Evolutionary conservation across 2,329 filamentous ascomycete genomes (phyloP), one percentile per base, ranked within the genome.

Genomic region (Biscogniauxia marginata): DNA sequence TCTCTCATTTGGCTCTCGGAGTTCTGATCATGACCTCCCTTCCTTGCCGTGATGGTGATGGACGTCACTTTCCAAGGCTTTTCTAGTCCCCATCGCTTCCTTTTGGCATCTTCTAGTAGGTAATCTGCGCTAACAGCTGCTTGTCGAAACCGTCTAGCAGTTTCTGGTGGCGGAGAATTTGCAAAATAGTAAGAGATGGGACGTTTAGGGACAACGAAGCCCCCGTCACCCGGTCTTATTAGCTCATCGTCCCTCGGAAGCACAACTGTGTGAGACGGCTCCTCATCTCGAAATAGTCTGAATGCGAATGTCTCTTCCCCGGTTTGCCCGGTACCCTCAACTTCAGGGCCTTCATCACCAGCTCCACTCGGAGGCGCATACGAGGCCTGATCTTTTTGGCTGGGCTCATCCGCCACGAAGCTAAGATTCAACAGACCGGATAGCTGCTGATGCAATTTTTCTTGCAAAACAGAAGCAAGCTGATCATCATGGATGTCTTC

Each of bases 11-110:
- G 3, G 11, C 22, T 49, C 9, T 46, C 1, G 49, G 45, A 45
- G 30, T 23, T 49, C 20, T 24, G 13, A 8, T 45, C 13, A 2
- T 46, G 11, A 2, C 4, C 11, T 7, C 51, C 49, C 45, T 54
- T 62, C 52, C 70, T 72, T 16, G 67, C 68, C n/a, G 65, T 70
- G n/a, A 75, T 64, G 1, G 63, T 69, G 25, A 84, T 71, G 24
- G 71, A 73, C 3, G 72, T 77, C 13, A 86, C 82, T 54, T 78
- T 77, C 85, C 85, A 87, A 1, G 84, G 83, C 62, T 83, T 74
- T 68, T 86, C 83, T 45, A 83, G 68, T 0, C 84, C 84, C 83
- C 83, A 86, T 6, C 75, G 74, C 53, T 77, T 73, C 62, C 67
- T 70, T 47, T 63, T 66, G n/a, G 78, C 77, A 57, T 75, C 71